phyloP scores from a whole-genome alignment of 352 stramenopile species.

The Phytophthora cryptogea region DNA sequence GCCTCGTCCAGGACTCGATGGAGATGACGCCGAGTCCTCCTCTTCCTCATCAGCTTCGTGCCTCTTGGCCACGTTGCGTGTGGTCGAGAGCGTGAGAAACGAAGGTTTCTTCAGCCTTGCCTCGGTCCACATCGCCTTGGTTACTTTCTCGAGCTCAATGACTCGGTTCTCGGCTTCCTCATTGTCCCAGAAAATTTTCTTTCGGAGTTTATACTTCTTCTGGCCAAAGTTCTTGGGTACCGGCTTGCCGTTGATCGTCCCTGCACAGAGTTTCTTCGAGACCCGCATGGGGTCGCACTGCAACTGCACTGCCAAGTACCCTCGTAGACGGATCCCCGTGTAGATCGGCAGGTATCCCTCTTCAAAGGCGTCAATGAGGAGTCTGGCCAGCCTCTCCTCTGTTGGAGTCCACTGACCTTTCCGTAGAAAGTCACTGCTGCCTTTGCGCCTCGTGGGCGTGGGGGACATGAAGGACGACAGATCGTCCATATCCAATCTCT shows the following conservation, averaged over 20 bases:
- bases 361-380: conserved; percentile 76
- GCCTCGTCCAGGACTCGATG: conserved; percentile 30
- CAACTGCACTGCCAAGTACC: conserved; percentile 76
- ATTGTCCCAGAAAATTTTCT: conserved; percentile 59
- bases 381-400: conserved; percentile 59
- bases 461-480: conserved; percentile 3
- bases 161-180: conserved; percentile 49
- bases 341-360: conserved; percentile 77
- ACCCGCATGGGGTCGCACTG: conserved; percentile 85
- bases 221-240: conserved; percentile 83
- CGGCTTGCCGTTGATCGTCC: conserved; percentile 64
- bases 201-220: conserved; percentile 77
- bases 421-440: conserved; percentile 64
- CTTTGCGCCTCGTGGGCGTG: conserved; percentile 48
- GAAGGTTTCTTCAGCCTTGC: conserved; percentile 48
- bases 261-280: conserved; percentile 81
- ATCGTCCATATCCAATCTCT: conserved; percentile 27
- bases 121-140: conserved; percentile 60
- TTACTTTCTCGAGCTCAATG: conserved; percentile 53
- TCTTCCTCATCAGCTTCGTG: conserved; percentile 21
- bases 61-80: conserved; percentile 42
- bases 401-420: conserved; percentile 79
- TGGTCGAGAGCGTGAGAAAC: conserved; percentile 72
- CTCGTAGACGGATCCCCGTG: conserved; percentile 71
- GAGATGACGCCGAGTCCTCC: conserved; percentile 8